Conservation (phyloP, 2,329 filamentous ascomycete species). For the Colletotrichum gloeosporioides region DNA sequence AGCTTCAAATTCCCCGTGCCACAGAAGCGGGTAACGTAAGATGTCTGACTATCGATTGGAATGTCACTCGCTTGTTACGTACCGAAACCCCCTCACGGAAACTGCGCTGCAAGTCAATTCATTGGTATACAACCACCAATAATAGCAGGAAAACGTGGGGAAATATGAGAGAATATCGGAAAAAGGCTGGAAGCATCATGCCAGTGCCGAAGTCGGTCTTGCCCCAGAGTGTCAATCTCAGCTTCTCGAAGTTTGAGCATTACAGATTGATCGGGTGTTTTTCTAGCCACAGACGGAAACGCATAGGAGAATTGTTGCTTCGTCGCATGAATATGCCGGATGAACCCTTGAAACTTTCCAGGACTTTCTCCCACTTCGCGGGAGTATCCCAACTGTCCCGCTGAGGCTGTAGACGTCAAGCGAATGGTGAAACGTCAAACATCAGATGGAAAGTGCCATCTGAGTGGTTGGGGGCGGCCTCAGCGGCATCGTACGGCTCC, state of each 20-base stretch:
- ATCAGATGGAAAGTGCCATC: neutral
- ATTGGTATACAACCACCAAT: neutral
- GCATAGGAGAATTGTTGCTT: neutral
- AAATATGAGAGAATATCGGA: neutral
- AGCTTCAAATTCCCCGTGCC: neutral
- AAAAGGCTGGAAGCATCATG: neutral
- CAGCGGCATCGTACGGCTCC: neutral
- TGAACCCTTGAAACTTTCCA: neutral
- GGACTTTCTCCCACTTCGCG: neutral
- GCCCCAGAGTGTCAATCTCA: neutral
- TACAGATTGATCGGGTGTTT: neutral
- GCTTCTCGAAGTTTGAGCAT: neutral
- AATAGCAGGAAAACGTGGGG: neutral
- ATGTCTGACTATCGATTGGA: neutral
- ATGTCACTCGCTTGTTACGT: neutral
- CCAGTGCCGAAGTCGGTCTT: neutral
- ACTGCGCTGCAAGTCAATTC: neutral
- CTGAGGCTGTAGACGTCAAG: neutral
- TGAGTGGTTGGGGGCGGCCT: neutral
- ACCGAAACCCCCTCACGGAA: neutral
- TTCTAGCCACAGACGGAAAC: neutral
- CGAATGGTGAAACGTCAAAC: neutral
- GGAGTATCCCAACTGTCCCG: neutral
- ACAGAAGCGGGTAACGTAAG: neutral
- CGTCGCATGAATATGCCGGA: neutral